Evolutionary conservation across 192 early-diverging fungal species (phyloP).

Genomic region (Chytriomyces sp.): DNA sequence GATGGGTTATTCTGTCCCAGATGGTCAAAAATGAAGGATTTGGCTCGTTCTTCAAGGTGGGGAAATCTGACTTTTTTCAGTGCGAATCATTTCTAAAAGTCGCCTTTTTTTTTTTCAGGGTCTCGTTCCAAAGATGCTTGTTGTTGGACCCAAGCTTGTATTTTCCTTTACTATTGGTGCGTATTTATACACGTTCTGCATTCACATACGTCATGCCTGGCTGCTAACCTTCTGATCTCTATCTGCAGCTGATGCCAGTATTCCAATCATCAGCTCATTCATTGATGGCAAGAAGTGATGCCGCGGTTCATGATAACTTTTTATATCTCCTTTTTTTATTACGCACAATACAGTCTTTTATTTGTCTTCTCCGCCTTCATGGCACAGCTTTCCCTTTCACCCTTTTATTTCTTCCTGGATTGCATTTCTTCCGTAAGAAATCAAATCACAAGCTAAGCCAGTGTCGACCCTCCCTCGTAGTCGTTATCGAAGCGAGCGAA

Average conservation of each 20-base stretch:
- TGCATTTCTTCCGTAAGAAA: too few relatives aligned
- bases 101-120: conserved; percentile 38
- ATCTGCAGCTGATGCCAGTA: conserved; percentile 15
- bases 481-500: too few relatives aligned
- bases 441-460: too few relatives aligned
- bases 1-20: conserved; percentile 81
- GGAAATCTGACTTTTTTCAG: not conserved
- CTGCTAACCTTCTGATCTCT: not conserved
- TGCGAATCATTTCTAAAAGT: not conserved
- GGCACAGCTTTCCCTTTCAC: too few relatives aligned
- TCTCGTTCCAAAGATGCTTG: conserved; percentile 62
- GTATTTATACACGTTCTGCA: not conserved
- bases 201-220: not conserved
- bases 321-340: not conserved
- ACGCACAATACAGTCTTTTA: not conserved
- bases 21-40: conserved; percentile 94
- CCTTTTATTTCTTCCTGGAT: too few relatives aligned
- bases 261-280: conserved; percentile 16
- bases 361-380: too few relatives aligned
- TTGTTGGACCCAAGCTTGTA: conserved; percentile 93
- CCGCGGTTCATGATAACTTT: not conserved
- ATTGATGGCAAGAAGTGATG: conserved; percentile 25
- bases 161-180: conserved; percentile 96
- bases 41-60: conserved; percentile 92
- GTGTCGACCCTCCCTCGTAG: too few relatives aligned